Percentiles rank a stretch among this genome's conserved stretches.
These are phyloP conservation scores for Ricinus communis DNA, from an alignment of 345 rosid species.

Conservation along the genomic window DNA sequence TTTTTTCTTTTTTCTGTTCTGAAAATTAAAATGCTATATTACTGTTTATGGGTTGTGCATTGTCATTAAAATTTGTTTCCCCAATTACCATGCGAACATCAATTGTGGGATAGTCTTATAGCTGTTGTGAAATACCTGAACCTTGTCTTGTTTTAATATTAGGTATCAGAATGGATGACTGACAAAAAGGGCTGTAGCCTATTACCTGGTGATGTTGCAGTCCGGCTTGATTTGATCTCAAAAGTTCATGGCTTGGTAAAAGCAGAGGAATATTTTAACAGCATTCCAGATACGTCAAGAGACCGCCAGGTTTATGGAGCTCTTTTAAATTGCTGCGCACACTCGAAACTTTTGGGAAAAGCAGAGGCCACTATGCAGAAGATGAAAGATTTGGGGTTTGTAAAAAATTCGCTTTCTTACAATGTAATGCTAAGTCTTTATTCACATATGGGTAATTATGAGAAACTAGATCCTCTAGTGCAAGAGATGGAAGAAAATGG, in stretches of 20 bases:
- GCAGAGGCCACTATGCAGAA: conserved; percentile 43
- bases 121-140: background rate
- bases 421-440: conserved; percentile 62
- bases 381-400: conserved; percentile 39
- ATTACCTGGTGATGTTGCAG: conserved; percentile 43
- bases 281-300: conserved; percentile 25
- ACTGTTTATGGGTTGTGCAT: background rate
- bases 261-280: conserved; percentile 47
- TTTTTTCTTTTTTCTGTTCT: too few relatives aligned
- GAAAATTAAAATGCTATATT: background rate
- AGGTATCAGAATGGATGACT: conserved; percentile 53
- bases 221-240: conserved; percentile 49
- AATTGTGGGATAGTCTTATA: background rate
- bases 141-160: background rate
- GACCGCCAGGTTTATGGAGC: conserved; percentile 44
- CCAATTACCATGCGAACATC: background rate
- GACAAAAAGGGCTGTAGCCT: conserved; percentile 32
- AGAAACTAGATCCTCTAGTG: conserved; percentile 43
- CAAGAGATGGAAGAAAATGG: conserved; percentile 57
- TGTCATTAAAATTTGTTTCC: background rate
- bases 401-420: conserved; percentile 34
- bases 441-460: conserved; percentile 28
- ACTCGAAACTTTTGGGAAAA: conserved; percentile 34
- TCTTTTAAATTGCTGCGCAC: conserved; percentile 51
- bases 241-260: conserved; percentile 45